These are phyloP conservation scores for Aspergillus arachidicola DNA, from an alignment of 2,329 filamentous ascomycete species.

Conservation along the genomic window DNA sequence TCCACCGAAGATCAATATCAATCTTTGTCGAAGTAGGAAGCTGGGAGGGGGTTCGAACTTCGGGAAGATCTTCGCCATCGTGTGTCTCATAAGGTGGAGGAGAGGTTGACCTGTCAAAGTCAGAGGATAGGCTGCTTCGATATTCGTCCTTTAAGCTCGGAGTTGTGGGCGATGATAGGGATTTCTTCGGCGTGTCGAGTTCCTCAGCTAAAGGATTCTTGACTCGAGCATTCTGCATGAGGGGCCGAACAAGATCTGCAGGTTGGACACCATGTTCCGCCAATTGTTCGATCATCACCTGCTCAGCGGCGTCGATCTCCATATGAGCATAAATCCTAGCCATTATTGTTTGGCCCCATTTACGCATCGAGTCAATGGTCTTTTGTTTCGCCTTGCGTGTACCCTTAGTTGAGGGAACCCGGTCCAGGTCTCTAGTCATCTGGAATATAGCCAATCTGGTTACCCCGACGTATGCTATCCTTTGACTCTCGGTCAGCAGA, in stretches of 20 bases:
- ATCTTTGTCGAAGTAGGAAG: constrained; percentile 80
- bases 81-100: constrained; percentile 61
- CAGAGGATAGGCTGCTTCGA: constrained; percentile 35
- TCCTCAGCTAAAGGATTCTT: constrained; percentile 81
- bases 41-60: constrained; percentile 80
- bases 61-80: constrained; percentile 70
- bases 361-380: constrained; percentile 77
- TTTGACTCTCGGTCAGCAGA: constrained; percentile 89
- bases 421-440: constrained; percentile 71
- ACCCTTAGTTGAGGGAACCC: constrained; percentile 60
- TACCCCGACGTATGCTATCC: constrained; percentile 92
- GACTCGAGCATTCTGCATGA: constrained; percentile 91
- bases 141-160: constrained; percentile 27
- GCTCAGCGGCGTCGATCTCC: constrained; percentile 86
- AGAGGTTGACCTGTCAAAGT: constrained; percentile 52
- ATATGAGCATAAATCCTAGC: constrained; percentile 90
- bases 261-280: constrained; percentile 88
- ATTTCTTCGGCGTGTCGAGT: constrained; percentile 36
- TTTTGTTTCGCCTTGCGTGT: constrained; percentile 72
- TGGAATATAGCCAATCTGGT: constrained; percentile 77
- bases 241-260: constrained; percentile 75
- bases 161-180: constrained; percentile 40
- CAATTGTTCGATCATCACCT: constrained; percentile 98
- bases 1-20: constrained; percentile 96
- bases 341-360: constrained; percentile 99